Conservation (phyloP, 1,139 yeast species). For the Yamadazyma siamensis region DNA sequence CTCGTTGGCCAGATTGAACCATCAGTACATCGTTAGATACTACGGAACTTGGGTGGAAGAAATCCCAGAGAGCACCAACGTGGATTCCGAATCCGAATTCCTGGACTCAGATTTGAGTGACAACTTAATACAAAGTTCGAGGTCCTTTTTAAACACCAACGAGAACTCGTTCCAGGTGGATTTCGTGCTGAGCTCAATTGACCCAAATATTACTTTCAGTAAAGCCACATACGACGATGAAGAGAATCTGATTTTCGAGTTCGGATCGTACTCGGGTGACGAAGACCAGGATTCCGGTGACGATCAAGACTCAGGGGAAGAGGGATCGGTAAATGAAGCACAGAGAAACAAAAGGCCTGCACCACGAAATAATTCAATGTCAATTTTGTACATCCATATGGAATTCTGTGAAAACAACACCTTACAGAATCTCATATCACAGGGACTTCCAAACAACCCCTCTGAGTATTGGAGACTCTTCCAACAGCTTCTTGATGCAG, state of each 20-base stretch:
- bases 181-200: constrained; percentile 64
- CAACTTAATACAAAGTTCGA: constrained; percentile 19
- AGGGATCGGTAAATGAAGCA: too few species aligned
- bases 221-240: constrained; percentile 23
- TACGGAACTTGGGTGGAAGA: constrained; percentile 97
- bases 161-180: constrained; percentile 50
- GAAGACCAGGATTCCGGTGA: constrained; percentile 10
- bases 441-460: constrained; percentile 68
- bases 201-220: constrained; percentile 59
- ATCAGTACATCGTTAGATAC: constrained; percentile 92
- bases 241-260: constrained; percentile 25
- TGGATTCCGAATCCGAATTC: constrained; percentile 4
- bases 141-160: constrained; percentile 27
- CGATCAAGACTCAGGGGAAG: constrained; percentile 12
- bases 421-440: constrained; percentile 74
- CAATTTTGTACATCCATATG: constrained; percentile 85
- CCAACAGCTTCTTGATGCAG: constrained; percentile 86
- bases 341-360: neutral
- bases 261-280: constrained; percentile 18
- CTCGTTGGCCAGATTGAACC: constrained; percentile 86
- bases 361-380: constrained; percentile 15
- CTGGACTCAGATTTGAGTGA: constrained; percentile 19
- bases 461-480: constrained; percentile 88
- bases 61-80: constrained; percentile 27
- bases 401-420: constrained; percentile 97